These are phyloP conservation scores for Tritrichomonas musculus DNA, from an alignment of 208 protist species.

Conservation along the genomic window DNA sequence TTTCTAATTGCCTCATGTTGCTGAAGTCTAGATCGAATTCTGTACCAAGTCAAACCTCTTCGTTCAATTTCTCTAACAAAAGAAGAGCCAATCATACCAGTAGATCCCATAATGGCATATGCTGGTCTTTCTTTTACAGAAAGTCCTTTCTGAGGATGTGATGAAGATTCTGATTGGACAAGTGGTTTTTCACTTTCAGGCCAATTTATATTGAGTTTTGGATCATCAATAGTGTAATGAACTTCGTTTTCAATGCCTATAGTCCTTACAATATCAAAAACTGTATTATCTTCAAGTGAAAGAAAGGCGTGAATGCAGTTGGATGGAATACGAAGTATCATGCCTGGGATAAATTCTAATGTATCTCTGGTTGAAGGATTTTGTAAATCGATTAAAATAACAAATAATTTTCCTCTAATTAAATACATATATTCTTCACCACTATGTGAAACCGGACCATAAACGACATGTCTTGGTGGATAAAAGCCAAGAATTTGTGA, in stretches of 20 bases:
- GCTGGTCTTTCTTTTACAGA: neutral
- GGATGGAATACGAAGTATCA: neutral
- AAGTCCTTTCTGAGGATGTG: no score
- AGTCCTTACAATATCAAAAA: neutral
- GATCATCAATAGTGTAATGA: neutral
- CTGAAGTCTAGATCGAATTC: neutral
- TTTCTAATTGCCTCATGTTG: neutral
- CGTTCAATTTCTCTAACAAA: slow-evolving; percentile 3
- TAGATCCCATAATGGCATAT: neutral
- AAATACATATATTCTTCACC: neutral
- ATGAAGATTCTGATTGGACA: neutral
- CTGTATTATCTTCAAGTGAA: neutral
- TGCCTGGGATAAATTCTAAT: neutral
- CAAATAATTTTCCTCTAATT: neutral
- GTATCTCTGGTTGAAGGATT: neutral
- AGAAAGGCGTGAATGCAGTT: neutral
- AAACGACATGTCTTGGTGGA: neutral
- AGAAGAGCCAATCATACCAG: neutral
- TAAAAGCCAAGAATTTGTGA: neutral
- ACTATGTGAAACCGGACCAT: neutral
- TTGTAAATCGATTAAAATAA: neutral
- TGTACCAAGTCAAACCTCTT: neutral
- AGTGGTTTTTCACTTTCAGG: neutral
- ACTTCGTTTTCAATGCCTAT: no score
- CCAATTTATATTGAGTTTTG: neutral